Base-by-base conservation (phyloP, 2,329 filamentous ascomycete genomes). In the Microcera coccophila region DNA sequence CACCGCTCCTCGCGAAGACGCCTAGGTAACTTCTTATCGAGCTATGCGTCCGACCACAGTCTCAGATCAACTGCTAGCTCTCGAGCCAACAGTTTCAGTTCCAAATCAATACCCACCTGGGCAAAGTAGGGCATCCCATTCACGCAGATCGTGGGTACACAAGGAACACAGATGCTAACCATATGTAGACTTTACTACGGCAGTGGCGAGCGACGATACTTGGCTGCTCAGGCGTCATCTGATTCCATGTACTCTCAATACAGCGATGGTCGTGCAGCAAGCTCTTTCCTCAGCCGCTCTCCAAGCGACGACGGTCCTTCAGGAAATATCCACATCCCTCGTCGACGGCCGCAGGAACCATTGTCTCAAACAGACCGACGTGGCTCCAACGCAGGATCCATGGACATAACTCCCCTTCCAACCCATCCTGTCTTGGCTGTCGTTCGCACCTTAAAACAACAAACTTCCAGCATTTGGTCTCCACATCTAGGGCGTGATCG, bases 401-500 rank as follows among this genome's bases (percentile, higher is more conserved):
- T 77, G 60, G 72, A 74, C 17, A 74, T 74, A 26, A 61, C 58
- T 4, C 63, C 67, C 7, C 57, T 62, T 12, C 62, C 66, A 11
- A 53, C 50, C 5, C 45, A 60, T 41, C 54, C 58, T 3, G 54
- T 59, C 5, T 44, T 60, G 33, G 45, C 53, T 11, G 53, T 59
- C 18, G 56, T 60, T 5, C 55, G 57, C 5, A 56, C 51, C 29
- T 47, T 68, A 19, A 66, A 62, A 52, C 75, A 76, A 60, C 75
- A 75, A 54, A 71, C 73, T 40, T 78, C 82, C 28, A 75, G 79
- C 51, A 74, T 85, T 49, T 88, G 84, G 82, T 88, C 84, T 3
- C 85, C 86, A 9, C 86, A 90, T 64, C 67, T 90, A 21, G 75
- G 76, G 38, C 70, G 73, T 11, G 85, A 90, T 59, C 74, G 78